These are phyloP conservation scores for Periconia sp. DNA, from an alignment of 2,329 filamentous ascomycete species.

Conservation along the genomic window DNA sequence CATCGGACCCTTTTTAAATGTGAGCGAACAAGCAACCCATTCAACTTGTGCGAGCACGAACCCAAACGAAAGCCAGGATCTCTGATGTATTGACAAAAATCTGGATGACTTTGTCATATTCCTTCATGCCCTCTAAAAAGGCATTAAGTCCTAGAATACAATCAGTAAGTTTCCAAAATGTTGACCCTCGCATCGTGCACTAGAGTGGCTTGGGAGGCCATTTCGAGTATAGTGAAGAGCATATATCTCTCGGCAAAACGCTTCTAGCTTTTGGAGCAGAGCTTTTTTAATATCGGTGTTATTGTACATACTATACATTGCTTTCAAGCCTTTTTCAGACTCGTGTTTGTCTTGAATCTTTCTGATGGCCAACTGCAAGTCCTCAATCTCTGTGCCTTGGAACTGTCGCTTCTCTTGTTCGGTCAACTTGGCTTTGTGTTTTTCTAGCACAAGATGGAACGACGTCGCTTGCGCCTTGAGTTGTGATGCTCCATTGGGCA, in stretches of 20 bases:
- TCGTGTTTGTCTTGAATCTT: constrained; percentile 38
- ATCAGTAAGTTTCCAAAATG: too few relatives aligned
- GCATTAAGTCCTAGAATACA: constrained; percentile 3
- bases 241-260: too few relatives aligned
- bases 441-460: constrained; percentile 10
- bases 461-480: neutral
- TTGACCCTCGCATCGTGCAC: too few relatives aligned
- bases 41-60: too few relatives aligned
- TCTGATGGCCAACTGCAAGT: constrained; percentile 20
- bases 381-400: constrained; percentile 18
- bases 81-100: constrained; percentile 32
- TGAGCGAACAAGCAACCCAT: neutral
- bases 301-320: too few relatives aligned
- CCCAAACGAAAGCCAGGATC: constrained; percentile 34
- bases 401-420: constrained; percentile 14
- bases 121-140: constrained; percentile 15
- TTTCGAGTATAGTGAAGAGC: too few relatives aligned
- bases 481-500: too few relatives aligned
- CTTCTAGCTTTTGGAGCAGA: too few relatives aligned
- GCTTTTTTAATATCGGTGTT: too few relatives aligned
- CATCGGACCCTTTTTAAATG: constrained; percentile 13
- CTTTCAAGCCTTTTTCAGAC: constrained; percentile 23
- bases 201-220: too few relatives aligned
- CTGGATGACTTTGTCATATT: constrained; percentile 31
- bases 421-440: constrained; percentile 13